A percentile compares a stretch with the other conserved stretches of the same genome.
These are phyloP conservation scores for Sugiyamaella xylanicola DNA, from an alignment of 1,139 yeast species.

Conservation along the genomic window DNA sequence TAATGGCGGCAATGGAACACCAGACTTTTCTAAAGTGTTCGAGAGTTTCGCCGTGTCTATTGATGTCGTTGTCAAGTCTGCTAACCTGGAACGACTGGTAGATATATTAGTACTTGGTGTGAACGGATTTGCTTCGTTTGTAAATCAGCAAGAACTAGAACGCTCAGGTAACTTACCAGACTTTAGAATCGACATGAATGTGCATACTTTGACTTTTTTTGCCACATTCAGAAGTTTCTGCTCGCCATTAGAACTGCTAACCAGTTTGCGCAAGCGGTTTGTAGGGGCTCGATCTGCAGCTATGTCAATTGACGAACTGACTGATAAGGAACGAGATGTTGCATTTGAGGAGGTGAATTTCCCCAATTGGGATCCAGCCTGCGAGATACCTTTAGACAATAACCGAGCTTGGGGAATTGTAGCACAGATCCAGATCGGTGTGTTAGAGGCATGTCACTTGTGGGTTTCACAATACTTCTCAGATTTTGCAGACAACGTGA, in stretches of 20 bases:
- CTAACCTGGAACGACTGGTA: constrained; percentile 59
- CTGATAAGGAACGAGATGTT: constrained; percentile 14
- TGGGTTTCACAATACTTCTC: constrained; percentile 73
- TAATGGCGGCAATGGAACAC: constrained; percentile 15
- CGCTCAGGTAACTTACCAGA: constrained; percentile 35
- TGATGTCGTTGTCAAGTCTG: constrained; percentile 59
- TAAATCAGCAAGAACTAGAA: constrained; percentile 46
- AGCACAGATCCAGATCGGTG: constrained; percentile 76
- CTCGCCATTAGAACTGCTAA: constrained; percentile 54
- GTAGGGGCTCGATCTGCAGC: constrained; percentile 64
- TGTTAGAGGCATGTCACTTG: constrained; percentile 72
- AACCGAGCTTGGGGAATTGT: constrained; percentile 57
- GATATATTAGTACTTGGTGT: constrained; percentile 66
- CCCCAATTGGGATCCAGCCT: constrained; percentile 47
- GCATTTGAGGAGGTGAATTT: constrained; percentile 34
- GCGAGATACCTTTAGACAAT: constrained; percentile 40
- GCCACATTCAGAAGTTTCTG: constrained; percentile 67
- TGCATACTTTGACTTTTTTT: constrained; percentile 63
- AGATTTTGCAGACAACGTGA: constrained; percentile 72
- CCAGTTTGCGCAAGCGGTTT: constrained; percentile 55
- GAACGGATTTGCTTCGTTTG: constrained; percentile 55
- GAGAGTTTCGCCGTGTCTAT: constrained; percentile 30
- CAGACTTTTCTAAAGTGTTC: constrained; percentile 22
- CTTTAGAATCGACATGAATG: constrained; percentile 59
- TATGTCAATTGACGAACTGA: constrained; percentile 46